Base-by-base conservation (phyloP, 495 filamentous ascomycete species). In the Penicillium roqueforti region DNA sequence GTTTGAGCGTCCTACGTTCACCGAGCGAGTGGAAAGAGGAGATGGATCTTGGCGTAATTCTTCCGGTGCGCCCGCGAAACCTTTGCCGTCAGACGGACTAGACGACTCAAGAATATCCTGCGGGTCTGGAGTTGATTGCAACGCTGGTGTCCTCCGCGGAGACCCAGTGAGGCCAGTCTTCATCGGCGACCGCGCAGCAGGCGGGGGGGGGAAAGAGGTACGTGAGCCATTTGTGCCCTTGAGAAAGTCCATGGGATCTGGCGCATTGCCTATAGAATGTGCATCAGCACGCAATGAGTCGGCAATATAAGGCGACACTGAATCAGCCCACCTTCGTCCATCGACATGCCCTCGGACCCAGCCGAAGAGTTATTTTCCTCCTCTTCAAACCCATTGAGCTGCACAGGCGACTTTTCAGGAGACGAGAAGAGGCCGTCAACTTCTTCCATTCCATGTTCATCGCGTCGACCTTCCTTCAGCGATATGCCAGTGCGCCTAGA, bases 401-500 rank as follows among this genome's bases (percentile, higher is more conserved):
- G 68, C 11, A 75, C 57, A 47, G 76, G 74, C 16, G 82, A 76
- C 55, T 86, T 88, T 51, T 79, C 83, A 26, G 92, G 92, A 10
- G 92, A 96, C 3, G 91, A 96, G 70, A 96, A 97, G 58, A 96
- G 82, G 44, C 79, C 80, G 22, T 89, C 87, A 48, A 96, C 78
- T 31, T 84, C 83, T 68, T 97, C 91, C 71, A 98, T 81, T 68
- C 95, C 93, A 78, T 95, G 75, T 65, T 91, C 93, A 72, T 97
- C 91, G 71, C 90, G 86, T 47, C 87, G 72, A 37, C 89, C 89
- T 70, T 97, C 90, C 64, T 82, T 80, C 25, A 98, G 68, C 1
- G 83, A 87, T 28, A 95, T 77, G 20, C 93, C 93, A 8, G 93
- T 98, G 80, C 92, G 80, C 60, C 84, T 87, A 58, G 37, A 41